Conservation (phyloP, 257 asterid genomes). For the Vinca minor region DNA sequence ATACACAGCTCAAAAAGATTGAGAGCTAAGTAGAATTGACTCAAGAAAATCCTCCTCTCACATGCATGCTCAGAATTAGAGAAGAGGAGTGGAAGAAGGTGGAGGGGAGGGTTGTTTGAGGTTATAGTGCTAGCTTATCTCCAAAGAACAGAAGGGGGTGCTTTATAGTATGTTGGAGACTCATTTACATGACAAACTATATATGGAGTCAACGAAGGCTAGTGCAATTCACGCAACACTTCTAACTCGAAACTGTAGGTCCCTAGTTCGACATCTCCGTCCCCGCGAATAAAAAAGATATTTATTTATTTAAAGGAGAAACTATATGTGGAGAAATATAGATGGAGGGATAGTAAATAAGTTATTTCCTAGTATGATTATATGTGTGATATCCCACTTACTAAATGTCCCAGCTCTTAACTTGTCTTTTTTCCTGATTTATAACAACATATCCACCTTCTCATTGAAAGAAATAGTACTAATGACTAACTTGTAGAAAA, state of each 20-base stretch:
- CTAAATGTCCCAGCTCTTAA: slow-evolving; percentile 27
- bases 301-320: too few relatives aligned
- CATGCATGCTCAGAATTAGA: slow-evolving; percentile 8
- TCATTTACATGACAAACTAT: too few relatives aligned
- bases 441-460: slow-evolving; percentile 45
- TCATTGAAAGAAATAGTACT: slow-evolving; percentile 33
- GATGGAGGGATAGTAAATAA: slow-evolving; percentile 18
- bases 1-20: slow-evolving; percentile 7
- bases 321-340: too few relatives aligned
- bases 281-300: too few relatives aligned
- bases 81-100: too few relatives aligned
- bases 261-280: too few relatives aligned
- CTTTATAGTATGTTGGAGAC: slow-evolving; percentile 38
- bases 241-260: too few relatives aligned
- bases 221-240: too few relatives aligned
- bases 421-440: slow-evolving; percentile 49
- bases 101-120: too few relatives aligned
- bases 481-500: slow-evolving; percentile 2
- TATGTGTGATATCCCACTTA: slow-evolving; percentile 21
- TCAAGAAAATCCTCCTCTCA: slow-evolving; percentile 5
- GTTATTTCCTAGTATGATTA: slow-evolving; percentile 26
- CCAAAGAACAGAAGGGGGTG: slow-evolving; percentile 22
- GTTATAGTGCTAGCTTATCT: slow-evolving; percentile 7
- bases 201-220: too few relatives aligned
- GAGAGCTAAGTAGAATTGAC: background rate